Evolutionary conservation across 768 basidiomycete species (phyloP).

Genomic region (Pleurotus tuber-regium): DNA sequence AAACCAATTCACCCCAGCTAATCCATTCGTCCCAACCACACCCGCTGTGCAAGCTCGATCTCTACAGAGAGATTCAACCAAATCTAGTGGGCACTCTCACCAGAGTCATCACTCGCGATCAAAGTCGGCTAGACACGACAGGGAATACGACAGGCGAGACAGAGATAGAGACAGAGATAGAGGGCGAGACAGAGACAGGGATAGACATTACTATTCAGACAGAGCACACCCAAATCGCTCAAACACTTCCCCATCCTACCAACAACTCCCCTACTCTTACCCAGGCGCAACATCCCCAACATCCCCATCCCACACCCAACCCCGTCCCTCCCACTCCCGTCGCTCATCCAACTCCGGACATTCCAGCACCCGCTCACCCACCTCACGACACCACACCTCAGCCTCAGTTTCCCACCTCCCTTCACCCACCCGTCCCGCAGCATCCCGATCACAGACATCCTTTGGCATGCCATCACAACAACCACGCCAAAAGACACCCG

Average conservation of each 20-base stretch:
- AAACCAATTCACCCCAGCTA: slow-evolving; percentile 1
- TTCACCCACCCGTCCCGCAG: background rate
- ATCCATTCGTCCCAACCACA: slow-evolving; percentile 6
- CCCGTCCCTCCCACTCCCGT: slow-evolving; percentile 3
- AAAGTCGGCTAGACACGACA: slow-evolving; percentile 2
- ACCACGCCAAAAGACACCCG: slow-evolving; percentile 4
- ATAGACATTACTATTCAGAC: slow-evolving; percentile 5
- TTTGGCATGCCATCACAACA: slow-evolving; percentile 1
- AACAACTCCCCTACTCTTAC: background rate
- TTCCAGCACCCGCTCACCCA: background rate
- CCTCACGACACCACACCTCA: slow-evolving; percentile 7
- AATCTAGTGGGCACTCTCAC: slow-evolving; percentile 3
- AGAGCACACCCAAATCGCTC: background rate
- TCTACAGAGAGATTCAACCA: slow-evolving; percentile 3
- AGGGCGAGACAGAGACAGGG: background rate
- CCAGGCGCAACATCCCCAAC: background rate
- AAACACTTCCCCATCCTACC: background rate
- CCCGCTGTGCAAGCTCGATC: slow-evolving; percentile 8
- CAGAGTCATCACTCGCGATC: slow-evolving; percentile 4
- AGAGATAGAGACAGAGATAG: background rate
- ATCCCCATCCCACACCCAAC: background rate
- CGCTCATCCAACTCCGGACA: background rate
- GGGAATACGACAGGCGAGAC: background rate
- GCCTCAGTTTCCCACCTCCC: slow-evolving; percentile 9
- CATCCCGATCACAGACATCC: slow-evolving; percentile 5